phyloP scores from a whole-genome alignment of 768 basidiomycete species.

The Mrakia gelida region DNA sequence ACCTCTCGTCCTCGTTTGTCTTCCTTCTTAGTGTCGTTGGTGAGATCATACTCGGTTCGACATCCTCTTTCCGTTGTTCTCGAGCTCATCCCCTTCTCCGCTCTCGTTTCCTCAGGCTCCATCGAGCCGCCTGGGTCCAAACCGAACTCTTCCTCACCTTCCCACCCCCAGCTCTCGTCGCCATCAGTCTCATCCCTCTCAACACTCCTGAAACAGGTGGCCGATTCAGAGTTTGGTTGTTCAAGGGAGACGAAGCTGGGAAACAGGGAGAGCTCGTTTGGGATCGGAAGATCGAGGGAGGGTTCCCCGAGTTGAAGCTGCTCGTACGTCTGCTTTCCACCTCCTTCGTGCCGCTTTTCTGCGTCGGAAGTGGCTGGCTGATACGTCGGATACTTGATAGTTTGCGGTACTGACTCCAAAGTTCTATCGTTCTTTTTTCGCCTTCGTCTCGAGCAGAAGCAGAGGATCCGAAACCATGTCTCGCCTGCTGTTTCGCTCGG shows the following conservation, averaged over 20 bases:
- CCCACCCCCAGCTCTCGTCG: constrained; percentile 65
- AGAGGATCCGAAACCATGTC: constrained; percentile 73
- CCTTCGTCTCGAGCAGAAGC: constrained; percentile 60
- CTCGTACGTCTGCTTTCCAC: constrained; percentile 55
- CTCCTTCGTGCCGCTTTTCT: too few relatives aligned
- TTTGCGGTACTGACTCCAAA: too few relatives aligned
- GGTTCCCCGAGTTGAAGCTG: constrained; percentile 84
- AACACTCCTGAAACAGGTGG: constrained; percentile 79
- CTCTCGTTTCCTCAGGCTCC: constrained; percentile 18
- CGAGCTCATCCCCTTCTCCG: neutral
- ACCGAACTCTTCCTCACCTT: constrained; percentile 90
- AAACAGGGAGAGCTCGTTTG: constrained; percentile 51
- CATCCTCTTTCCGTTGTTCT: neutral
- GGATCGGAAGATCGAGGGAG: constrained; percentile 84
- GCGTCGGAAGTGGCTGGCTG: too few relatives aligned
- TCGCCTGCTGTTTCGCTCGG: constrained; percentile 78
- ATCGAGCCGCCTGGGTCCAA: constrained; percentile 78
- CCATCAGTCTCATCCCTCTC: constrained; percentile 67
- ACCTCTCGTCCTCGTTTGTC: constrained; percentile 24
- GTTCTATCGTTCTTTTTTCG: neutral
- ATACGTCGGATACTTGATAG: too few relatives aligned
- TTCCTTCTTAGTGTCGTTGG: constrained; percentile 62
- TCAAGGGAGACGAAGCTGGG: constrained; percentile 40
- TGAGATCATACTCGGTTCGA: constrained; percentile 43
- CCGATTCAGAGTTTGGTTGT: constrained; percentile 86